Base-by-base conservation (phyloP, 2,329 filamentous ascomycete genomes). In the Fusarium sp. region DNA sequence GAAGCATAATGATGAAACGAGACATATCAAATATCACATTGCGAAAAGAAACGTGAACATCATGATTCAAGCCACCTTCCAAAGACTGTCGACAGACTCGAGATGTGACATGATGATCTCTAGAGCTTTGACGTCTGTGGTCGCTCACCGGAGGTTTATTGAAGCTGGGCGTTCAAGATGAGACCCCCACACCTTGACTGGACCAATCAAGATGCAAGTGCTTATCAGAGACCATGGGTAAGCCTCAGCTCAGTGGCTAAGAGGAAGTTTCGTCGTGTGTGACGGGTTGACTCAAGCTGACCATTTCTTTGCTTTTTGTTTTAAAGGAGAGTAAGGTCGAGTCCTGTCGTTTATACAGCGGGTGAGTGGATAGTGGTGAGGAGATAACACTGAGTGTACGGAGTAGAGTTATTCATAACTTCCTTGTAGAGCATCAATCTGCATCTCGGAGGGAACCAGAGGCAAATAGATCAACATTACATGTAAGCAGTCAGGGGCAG, bases 201-300 rank as follows among this genome's bases (percentile, higher is more conserved):
- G 63, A 51, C 78, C 78, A 80, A 79, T 79, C 57, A 68, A 60
- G 48, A 66, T 58, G 62, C 62, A 67, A 69, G 67, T 48, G 38
- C 78, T 80, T 80, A 80, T 80, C 78, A 79, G 44, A 64, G 53
- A 36, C 62, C 36, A 44, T 48, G 65, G 20, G 35, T 47, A 41
- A 61, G 62, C 56, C 38, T 58, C 32, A 58, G 41, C 32, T 51
- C 56, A 51, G 42, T 67, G 62, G 50, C 24, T 26, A n/a, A 36
- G 28, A 65, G 24, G 35, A 65, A 41, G 61, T 60, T 66, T 71
- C 67, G 66, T 71, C 66, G 73, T 59, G 54, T 65, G 47, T 54
- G 66, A 47, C 48, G 24, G 42, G 24, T 63, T 67, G 60, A 57
- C 50, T 47, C 36, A 42, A 47, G 30, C 18, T 58, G 61, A 24